These are phyloP conservation scores for Verticillium klebahnii DNA, from an alignment of 2,329 filamentous ascomycete species.

Conservation along the genomic window DNA sequence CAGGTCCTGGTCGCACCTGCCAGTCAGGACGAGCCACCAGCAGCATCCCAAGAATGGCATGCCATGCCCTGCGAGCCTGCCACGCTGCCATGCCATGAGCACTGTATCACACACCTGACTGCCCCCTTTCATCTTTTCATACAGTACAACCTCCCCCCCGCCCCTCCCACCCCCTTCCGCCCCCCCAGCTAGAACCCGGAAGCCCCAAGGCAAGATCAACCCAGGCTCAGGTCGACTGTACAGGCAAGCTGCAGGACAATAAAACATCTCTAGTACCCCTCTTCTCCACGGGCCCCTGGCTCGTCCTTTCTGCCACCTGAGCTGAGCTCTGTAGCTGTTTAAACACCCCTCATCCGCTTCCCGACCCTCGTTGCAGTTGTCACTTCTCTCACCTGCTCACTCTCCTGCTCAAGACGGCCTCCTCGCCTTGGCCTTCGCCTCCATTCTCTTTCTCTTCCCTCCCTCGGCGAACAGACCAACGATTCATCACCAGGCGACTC, in stretches of 20 bases:
- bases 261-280: conserved; percentile 2
- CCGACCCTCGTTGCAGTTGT: background rate
- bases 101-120: conserved; percentile 7
- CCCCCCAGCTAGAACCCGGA: background rate
- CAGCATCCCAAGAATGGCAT: background rate
- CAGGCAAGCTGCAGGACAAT: conserved; percentile 1
- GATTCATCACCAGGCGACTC: background rate
- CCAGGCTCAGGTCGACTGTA: background rate
- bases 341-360: background rate
- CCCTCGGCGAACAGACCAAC: background rate
- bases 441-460: background rate
- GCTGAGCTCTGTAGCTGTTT: background rate
- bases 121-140: background rate
- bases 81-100: conserved; percentile 11
- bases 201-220: background rate
- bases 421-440: background rate
- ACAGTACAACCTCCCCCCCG: background rate
- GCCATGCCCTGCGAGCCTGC: conserved; percentile 16
- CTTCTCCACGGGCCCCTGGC: conserved; percentile 6
- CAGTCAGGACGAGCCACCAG: background rate
- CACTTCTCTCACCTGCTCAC: background rate
- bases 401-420: background rate
- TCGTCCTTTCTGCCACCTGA: background rate
- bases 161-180: too few species aligned
- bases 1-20: background rate